Conservation (phyloP, 2,329 filamentous ascomycete species). For the Diaporthe helianthi region DNA sequence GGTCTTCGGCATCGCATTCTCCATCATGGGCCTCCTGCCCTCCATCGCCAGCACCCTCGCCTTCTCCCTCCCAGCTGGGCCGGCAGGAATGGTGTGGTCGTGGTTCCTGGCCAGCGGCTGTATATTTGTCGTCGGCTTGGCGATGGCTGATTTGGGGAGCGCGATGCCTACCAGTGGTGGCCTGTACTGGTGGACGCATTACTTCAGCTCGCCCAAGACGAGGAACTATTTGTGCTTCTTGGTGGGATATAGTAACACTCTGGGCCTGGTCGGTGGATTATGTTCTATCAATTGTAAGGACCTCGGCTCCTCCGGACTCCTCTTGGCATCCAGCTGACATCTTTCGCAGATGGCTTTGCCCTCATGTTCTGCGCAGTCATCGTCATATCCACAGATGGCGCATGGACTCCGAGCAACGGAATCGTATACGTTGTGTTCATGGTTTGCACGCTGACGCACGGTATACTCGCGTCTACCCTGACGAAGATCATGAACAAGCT, state of each 20-base stretch:
- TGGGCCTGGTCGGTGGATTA: constrained; percentile 66
- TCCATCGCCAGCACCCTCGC: constrained; percentile 66
- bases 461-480: constrained; percentile 58
- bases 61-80: constrained; percentile 65
- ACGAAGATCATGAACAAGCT: constrained; percentile 65
- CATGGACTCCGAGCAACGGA: constrained; percentile 62
- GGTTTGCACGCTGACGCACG: constrained; percentile 60
- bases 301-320: neutral
- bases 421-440: constrained; percentile 65
- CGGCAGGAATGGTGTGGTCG: constrained; percentile 68
- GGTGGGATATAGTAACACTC: constrained; percentile 67
- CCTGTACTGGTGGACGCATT: constrained; percentile 52
- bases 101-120: constrained; percentile 65
- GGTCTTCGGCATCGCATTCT: constrained; percentile 66
- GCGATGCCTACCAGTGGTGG: constrained; percentile 67
- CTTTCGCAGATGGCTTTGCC: constrained; percentile 52
- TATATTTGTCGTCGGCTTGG: constrained; percentile 65
- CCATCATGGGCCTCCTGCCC: constrained; percentile 67
- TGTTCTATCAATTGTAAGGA: constrained; percentile 63
- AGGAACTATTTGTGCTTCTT: constrained; percentile 66
- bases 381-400: constrained; percentile 61
- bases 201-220: constrained; percentile 60
- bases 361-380: constrained; percentile 66
- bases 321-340: neutral
- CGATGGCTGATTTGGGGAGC: constrained; percentile 61